A percentile compares a stretch with the other conserved stretches of the same genome.
Evolutionary conservation across 768 basidiomycete genomes (phyloP).

Genomic region (Glaciozyma martinii): DNA sequence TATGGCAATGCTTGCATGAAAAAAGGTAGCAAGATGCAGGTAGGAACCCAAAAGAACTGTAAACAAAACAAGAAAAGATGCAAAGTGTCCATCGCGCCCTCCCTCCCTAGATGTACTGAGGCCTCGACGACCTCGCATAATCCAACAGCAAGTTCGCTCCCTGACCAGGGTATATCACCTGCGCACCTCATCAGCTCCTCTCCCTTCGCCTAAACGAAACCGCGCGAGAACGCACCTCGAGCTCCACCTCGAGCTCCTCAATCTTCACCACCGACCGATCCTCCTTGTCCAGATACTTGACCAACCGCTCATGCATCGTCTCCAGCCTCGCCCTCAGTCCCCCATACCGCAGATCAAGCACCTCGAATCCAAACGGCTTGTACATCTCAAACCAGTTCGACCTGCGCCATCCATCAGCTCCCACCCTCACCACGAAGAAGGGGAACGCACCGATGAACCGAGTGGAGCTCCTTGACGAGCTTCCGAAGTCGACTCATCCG

Average conservation of each 20-base stretch:
- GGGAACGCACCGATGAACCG: slow-evolving; percentile 13
- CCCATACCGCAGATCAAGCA: slow-evolving; percentile 33
- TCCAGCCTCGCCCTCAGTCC: slow-evolving; percentile 29
- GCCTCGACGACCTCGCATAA: slow-evolving; percentile 13
- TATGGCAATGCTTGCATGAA: no score
- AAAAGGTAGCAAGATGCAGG: no score
- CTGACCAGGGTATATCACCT: slow-evolving; percentile 15
- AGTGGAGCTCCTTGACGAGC: slow-evolving; percentile 21
- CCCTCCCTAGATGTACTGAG: slow-evolving; percentile 12
- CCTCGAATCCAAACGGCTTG: slow-evolving; percentile 27
- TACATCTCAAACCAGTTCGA: slow-evolving; percentile 30
- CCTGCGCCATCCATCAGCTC: background rate
- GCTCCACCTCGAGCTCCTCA: slow-evolving; percentile 23
- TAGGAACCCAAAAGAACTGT: no score
- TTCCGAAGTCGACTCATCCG: slow-evolving; percentile 24
- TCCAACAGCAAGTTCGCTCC: slow-evolving; percentile 24
- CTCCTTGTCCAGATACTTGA: slow-evolving; percentile 11
- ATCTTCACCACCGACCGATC: background rate
- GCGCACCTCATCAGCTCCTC: background rate
- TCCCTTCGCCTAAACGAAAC: background rate
- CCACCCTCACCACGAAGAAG: no score
- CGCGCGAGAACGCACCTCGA: slow-evolving; percentile 9
- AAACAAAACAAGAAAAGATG: no score
- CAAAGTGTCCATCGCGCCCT: no score
- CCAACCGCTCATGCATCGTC: slow-evolving; percentile 30